phyloP scores from a whole-genome alignment of 108 stramenopile species.

The Stephanodiscus minutulus region DNA sequence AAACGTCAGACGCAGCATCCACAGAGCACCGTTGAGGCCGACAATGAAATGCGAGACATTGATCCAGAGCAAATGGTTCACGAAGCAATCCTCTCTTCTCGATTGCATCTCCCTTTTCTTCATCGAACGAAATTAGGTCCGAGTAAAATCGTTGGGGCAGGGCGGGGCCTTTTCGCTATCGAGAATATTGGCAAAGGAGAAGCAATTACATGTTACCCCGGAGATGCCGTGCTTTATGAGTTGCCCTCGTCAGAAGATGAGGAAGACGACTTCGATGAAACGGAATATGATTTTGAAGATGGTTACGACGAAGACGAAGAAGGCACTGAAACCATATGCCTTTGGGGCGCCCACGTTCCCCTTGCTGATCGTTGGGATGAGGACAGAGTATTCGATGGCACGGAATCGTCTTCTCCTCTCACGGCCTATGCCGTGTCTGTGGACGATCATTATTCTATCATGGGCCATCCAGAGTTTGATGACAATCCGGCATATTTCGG shows the following conservation, averaged over 20 bases:
- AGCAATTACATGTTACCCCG: conserved; percentile 53
- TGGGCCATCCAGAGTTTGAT: conserved; percentile 41
- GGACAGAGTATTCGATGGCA: conserved; percentile 27
- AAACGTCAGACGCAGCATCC: conserved; percentile 6
- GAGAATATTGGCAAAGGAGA: conserved; percentile 36
- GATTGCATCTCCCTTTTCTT: conserved; percentile 26
- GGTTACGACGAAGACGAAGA: conserved; percentile 27
- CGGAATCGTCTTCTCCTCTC: conserved; percentile 21
- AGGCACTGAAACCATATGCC: conserved; percentile 21
- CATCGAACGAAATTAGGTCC: conserved; percentile 22
- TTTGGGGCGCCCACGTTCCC: conserved; percentile 33
- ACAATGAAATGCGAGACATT: conserved; percentile 6
- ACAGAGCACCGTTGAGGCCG: conserved; percentile 15
- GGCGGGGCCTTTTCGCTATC: conserved; percentile 45
- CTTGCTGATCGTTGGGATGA: conserved; percentile 15
- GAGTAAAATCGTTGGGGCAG: conserved; percentile 32
- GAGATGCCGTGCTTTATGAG: conserved; percentile 42
- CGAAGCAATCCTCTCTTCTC: conserved; percentile 32
- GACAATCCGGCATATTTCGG: conserved; percentile 38
- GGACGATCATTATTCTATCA: conserved; percentile 28
- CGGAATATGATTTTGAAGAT: conserved; percentile 16
- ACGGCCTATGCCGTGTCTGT: conserved; percentile 28
- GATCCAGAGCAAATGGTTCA: conserved; percentile 22
- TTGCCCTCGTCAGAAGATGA: conserved; percentile 15
- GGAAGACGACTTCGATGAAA: conserved; percentile 6